Evolutionary conservation across 2,329 filamentous ascomycete genomes (phyloP), one percentile per base, ranked within the genome.

Genomic region (Phaeoacremonium minimum): DNA sequence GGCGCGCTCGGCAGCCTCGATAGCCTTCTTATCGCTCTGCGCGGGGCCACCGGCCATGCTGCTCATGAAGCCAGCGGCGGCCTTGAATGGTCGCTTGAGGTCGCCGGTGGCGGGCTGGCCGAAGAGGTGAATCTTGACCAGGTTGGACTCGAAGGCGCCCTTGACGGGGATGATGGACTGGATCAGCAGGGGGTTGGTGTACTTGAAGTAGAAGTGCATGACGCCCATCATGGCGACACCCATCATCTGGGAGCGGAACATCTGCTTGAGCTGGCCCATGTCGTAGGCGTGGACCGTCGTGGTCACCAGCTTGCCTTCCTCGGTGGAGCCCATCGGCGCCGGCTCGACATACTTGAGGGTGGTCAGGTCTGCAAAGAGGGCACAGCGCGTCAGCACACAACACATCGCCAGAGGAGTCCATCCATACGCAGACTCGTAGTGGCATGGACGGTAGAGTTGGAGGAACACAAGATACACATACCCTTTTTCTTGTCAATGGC

Each of bases 121-220:
- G 47, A 90, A 85, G 46, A 98, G 51, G 69, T 97, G 86, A 57
- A 98, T 91, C 80, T 97, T 96, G 74, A 93, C 79, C 53, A 96
- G 73, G 75, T 96, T 97, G 69, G 84, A 77, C 75, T 98, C 93
- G 65, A 98, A 78, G 31, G 89, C 91, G 60, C 85, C 78, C 83
- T 98, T 98, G 66, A 97, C 75, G 20, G 93, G 93, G 59, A 98
- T 93, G 71, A 98, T 95, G 63, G 86, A 94, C 80, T 98, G 93
- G 71, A 98, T 95, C 56, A 96, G 74, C 35, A 98, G 86, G 29
- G 93, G 93, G 81, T 97, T 98, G 71, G 90, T 97, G 83, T 97
- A 98, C 66, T 96, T 90, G 77, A 98, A 86, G 82, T 97, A 98
- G 44, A 98, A 50, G 72, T 98, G 93, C 91, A 98, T 97, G 58